Base-by-base conservation (phyloP, 2,329 filamentous ascomycete genomes). In the Cladosporium halotolerans region DNA sequence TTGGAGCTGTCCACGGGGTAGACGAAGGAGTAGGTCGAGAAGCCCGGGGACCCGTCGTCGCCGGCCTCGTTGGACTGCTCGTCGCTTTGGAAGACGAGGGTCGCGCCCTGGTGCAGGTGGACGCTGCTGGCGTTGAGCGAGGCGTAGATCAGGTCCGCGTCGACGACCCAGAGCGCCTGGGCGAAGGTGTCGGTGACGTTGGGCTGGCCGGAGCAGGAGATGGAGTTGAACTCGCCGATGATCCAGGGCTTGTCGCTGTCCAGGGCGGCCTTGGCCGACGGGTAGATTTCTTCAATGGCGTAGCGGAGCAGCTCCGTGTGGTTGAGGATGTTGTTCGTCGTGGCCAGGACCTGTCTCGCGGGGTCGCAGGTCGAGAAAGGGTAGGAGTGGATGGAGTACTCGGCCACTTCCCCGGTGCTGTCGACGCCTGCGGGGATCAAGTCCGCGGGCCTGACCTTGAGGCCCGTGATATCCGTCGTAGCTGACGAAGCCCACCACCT, bases 111-210 rank as follows among this genome's bases (percentile, higher is more conserved):
- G 54, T 73, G 71, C 3, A 72, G 55, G 47, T 72, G 67, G 19
- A 70, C 66, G 5, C 66, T 63, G 0, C 65, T 66, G 0, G 70
- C 70, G 47, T 72, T 72, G n/a, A 66, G 63, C 1, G 64, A 62
- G 13, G 70, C 71, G 46, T 72, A 72, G 36, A 70, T 63, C 13
- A 73, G 60, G 38, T 70, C 63, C 0, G 65, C 68, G 45, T 72
- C 69, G 9, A 69, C 63, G 13, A 70, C 66, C 71, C 71, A 73
- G 2, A 73, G 60, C 0, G 71, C 70, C 52, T 72, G 66, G 1
- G 68, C 70, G 50, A 73, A 73, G 0, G 70, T 72, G 55, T 73
- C 71, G 2, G 67, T 68, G n/a, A 73, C 70, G 52, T 66, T 65
- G 1, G 69, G 68, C 23, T 64, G 65, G 7, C 71, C 71, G n/a